Percentiles rank a stretch among this genome's conserved stretches.
Evolutionary conservation across 805 yeast genomes (phyloP).

Genomic region (Candida taoyuanica): DNA sequence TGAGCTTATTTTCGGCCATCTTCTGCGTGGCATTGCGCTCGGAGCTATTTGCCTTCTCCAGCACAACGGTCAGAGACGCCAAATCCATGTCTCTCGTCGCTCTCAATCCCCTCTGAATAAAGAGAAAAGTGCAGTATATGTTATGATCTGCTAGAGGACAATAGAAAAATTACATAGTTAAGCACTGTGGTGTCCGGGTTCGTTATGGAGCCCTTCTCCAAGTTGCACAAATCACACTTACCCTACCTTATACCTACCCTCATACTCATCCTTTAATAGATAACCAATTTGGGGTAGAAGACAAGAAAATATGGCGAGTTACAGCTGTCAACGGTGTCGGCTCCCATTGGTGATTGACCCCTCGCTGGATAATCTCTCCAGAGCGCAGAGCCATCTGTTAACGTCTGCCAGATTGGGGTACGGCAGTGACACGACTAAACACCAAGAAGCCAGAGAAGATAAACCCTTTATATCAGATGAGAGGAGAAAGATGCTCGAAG

Average conservation of each 20-base stretch:
- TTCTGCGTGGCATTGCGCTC: constrained; percentile 50
- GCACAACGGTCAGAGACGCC: constrained; percentile 23
- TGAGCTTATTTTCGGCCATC: constrained; percentile 64
- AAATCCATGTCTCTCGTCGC: constrained; percentile 15
- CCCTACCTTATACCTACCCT: no score
- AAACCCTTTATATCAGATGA: constrained; percentile 26
- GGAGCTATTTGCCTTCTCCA: constrained; percentile 47
- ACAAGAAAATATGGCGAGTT: background rate
- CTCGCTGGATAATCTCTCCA: constrained; percentile 46
- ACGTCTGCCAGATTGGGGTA: constrained; percentile 32
- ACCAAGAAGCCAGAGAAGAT: constrained; percentile 10
- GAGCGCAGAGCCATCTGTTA: constrained; percentile 52
- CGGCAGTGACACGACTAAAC: constrained; percentile 13
- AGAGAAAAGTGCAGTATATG: no score
- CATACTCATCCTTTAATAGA: background rate
- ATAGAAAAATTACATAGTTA: no score
- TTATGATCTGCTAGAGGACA: no score
- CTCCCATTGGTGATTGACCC: constrained; percentile 53
- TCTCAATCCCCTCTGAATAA: no score
- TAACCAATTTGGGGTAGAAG: background rate
- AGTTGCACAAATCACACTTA: no score
- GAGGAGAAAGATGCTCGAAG: constrained; percentile 13
- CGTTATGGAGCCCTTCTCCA: no score
- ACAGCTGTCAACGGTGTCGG: constrained; percentile 58
- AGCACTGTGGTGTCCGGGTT: no score